A percentile compares a stretch with the other conserved stretches of the same genome.
These are phyloP conservation scores for Tritrichomonas musculus DNA, from an alignment of 208 protist genomes.

Conservation along the genomic window DNA sequence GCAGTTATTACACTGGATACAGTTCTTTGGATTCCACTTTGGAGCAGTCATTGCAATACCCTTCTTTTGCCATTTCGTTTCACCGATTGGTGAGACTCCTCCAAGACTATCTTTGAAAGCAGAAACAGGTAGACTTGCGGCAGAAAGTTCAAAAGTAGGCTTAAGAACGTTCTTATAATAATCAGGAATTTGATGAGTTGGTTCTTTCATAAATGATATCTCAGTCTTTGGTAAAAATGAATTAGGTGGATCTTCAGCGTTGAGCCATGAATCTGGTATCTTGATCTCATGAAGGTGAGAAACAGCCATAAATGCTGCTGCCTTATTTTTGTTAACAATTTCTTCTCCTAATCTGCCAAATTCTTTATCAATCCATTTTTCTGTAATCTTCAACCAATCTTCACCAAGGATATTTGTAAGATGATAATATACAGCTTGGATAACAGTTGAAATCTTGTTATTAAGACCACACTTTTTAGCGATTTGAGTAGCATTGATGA, in stretches of 20 bases:
- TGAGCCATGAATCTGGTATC: background rate
- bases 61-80: background rate
- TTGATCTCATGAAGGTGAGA: background rate
- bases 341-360: background rate
- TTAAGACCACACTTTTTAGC: background rate
- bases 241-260: background rate
- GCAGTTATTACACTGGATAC: constrained; percentile 64
- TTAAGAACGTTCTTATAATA: background rate
- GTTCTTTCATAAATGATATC: background rate
- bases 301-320: background rate
- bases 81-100: background rate
- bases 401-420: background rate
- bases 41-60: constrained; percentile 43
- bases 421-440: background rate
- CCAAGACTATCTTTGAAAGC: background rate
- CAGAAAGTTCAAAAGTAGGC: background rate
- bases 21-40: constrained; percentile 55
- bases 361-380: constrained; percentile 12
- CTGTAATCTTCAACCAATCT: background rate
- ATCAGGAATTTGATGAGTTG: background rate
- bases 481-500: background rate
- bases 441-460: background rate
- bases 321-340: background rate
- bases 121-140: background rate
- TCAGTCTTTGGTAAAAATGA: background rate